These are phyloP conservation scores for Dalechampia spathulata DNA, from an alignment of 441 rosid genomes.

Conservation along the genomic window DNA sequence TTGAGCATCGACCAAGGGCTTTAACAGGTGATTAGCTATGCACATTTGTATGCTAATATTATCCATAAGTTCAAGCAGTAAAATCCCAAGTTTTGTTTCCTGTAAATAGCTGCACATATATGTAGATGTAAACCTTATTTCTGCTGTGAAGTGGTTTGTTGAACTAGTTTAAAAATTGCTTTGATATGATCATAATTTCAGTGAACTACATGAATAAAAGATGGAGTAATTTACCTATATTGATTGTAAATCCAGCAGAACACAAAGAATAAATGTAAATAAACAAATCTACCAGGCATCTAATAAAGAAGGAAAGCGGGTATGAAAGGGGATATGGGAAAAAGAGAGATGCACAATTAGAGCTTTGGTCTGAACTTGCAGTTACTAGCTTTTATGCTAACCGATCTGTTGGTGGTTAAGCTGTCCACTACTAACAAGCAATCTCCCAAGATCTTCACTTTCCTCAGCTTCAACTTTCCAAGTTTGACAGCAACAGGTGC, in stretches of 20 bases:
- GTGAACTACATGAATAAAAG: neutral
- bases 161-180: neutral
- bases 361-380: constrained; percentile 54
- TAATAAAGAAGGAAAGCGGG: neutral
- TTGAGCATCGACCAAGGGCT: constrained; percentile 79
- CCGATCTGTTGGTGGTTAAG: constrained; percentile 34
- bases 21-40: constrained; percentile 61
- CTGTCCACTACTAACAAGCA: constrained; percentile 56
- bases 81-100: neutral
- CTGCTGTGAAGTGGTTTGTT: neutral
- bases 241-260: too few species aligned
- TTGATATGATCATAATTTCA: neutral
- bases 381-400: constrained; percentile 47
- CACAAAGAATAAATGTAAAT: too few species aligned
- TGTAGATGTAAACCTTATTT: neutral
- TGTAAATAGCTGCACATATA: neutral
- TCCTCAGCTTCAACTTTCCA: constrained; percentile 61
- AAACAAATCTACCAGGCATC: too few species aligned
- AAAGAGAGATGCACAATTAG: neutral
- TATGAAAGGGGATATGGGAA: neutral
- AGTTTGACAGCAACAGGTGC: constrained; percentile 79
- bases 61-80: neutral
- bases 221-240: neutral
- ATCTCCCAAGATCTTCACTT: constrained; percentile 53
- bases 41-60: neutral